A percentile compares a stretch with the other conserved stretches of the same genome.
Conservation (phyloP, 805 yeast species). For the Metschnikowia anglica region DNA sequence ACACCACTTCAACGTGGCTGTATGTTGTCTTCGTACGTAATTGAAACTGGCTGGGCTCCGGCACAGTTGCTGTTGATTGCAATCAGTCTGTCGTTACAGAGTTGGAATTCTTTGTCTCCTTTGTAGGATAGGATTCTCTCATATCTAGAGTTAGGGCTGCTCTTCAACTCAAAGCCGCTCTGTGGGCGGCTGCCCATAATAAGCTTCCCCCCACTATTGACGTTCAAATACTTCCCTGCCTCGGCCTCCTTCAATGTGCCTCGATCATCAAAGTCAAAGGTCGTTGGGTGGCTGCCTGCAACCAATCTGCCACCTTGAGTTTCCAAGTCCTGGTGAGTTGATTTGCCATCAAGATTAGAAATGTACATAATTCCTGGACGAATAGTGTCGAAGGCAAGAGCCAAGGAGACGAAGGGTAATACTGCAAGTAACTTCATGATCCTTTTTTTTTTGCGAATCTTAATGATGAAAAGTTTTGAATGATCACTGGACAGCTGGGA, state of each 20-base stretch:
- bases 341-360: not conserved
- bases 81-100: constrained; percentile 10
- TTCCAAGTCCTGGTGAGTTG: constrained; percentile 2
- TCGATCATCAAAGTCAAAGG: not conserved
- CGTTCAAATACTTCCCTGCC: constrained; percentile 1
- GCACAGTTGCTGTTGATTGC: constrained; percentile 6
- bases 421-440: constrained; percentile 2
- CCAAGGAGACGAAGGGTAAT: constrained; percentile 3
- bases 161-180: constrained; percentile 1
- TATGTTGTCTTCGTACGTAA: constrained; percentile 9
- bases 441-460: not conserved
- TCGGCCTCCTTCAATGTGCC: constrained; percentile 2
- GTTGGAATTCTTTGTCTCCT: not conserved
- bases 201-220: constrained; percentile 1
- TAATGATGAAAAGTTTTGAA: not conserved
- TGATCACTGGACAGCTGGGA: too few relatives aligned
- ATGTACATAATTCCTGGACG: constrained; percentile 10
- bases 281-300: not conserved
- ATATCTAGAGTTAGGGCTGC: not conserved
- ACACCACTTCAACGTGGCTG: constrained; percentile 2
- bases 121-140: not conserved
- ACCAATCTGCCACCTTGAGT: not conserved
- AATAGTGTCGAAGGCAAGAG: constrained; percentile 3
- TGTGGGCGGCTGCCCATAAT: constrained; percentile 3
- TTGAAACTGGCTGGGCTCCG: constrained; percentile 1